Percentiles rank a stretch among this genome's conserved stretches.
Evolutionary conservation across 1,284 basidiomycete genomes (phyloP).

Genomic region (Chondrostereum purpureum): DNA sequence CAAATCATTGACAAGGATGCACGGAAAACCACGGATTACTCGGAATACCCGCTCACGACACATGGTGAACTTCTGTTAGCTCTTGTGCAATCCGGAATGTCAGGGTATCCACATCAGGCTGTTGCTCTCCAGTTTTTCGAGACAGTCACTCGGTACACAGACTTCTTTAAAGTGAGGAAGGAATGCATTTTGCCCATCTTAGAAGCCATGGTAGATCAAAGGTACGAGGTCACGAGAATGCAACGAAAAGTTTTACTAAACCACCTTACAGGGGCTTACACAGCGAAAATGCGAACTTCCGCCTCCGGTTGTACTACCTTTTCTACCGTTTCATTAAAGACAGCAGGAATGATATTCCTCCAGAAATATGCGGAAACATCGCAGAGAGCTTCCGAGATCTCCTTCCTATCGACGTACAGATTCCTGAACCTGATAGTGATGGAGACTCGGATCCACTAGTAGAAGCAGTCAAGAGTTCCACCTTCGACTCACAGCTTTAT

Average conservation of each 20-base stretch:
- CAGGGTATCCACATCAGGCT: constrained; percentile 77
- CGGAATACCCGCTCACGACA: constrained; percentile 80
- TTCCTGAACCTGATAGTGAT: constrained; percentile 64
- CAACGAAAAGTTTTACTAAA: not conserved
- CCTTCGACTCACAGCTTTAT: constrained; percentile 90
- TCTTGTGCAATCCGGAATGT: constrained; percentile 80
- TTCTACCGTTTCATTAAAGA: constrained; percentile 93
- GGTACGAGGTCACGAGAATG: too few species aligned
- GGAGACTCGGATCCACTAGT: constrained; percentile 63
- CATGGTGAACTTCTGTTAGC: constrained; percentile 88
- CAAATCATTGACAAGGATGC: constrained; percentile 53
- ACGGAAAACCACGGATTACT: constrained; percentile 69
- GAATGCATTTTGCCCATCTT: constrained; percentile 83
- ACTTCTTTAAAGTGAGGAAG: constrained; percentile 93
- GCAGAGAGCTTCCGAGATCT: constrained; percentile 73
- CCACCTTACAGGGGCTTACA: constrained; percentile 74
- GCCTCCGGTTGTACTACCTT: constrained; percentile 85
- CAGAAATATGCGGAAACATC: constrained; percentile 65
- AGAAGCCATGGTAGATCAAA: constrained; percentile 80
- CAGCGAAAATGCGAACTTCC: constrained; percentile 65
- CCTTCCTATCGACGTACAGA: constrained; percentile 55
- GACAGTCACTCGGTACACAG: constrained; percentile 84
- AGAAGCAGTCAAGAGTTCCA: constrained; percentile 74
- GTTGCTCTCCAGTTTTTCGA: constrained; percentile 96
- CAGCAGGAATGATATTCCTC: constrained; percentile 71